Evolutionary conservation across 1,284 basidiomycete species (phyloP), one percentile per base, ranked within the genome.

Genomic region (Microbotryum lychnidis-dioicae): DNA sequence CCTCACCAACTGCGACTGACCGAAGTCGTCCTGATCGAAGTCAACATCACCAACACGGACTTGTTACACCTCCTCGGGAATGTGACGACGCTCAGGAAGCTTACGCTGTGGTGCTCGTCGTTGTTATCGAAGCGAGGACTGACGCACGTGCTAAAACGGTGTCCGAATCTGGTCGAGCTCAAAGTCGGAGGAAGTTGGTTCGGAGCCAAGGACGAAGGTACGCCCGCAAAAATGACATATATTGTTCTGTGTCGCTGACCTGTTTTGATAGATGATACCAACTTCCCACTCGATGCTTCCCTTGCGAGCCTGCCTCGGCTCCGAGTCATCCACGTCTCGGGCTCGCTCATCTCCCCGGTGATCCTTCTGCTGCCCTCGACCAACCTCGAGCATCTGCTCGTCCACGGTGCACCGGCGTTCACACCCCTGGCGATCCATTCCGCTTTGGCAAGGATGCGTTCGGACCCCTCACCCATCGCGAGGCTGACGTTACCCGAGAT

Each of bases 21-120:
- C 3, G 67, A 68, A 49, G 64, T 68, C 14, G 62, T 68, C 10
- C 57, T 68, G 23, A 49, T 68, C 45, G 67, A 68, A 42, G 61
- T 68, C 64, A 68, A 66, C 50, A 62, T 68, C 51, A 68, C 67
- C 52, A 68, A 68, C 49, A 61, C 60, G 6, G 67, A 68, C 54
- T 56, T 68, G 16, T 53, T 64, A 6, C 58, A 61, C 18, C 52
- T 68, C 25, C 60, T 68, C 37, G 67, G 67, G 29, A 47, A 57
- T 37, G 65, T 62, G 4, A 31, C 46, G 12, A 12, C 23, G 12
- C 56, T 68, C 45, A 52, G 61, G 33, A 58, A 58, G n/a, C 60
- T 68, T 37, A 68, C 67, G n/a, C 56, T 68, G 6, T 68, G 67
- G 67, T 42, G 67, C 16, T 58, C 56, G 2, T 66, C 65, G 10